Base-by-base conservation (phyloP, 352 stramenopile genomes). In the Pythium aphanidermatum region DNA sequence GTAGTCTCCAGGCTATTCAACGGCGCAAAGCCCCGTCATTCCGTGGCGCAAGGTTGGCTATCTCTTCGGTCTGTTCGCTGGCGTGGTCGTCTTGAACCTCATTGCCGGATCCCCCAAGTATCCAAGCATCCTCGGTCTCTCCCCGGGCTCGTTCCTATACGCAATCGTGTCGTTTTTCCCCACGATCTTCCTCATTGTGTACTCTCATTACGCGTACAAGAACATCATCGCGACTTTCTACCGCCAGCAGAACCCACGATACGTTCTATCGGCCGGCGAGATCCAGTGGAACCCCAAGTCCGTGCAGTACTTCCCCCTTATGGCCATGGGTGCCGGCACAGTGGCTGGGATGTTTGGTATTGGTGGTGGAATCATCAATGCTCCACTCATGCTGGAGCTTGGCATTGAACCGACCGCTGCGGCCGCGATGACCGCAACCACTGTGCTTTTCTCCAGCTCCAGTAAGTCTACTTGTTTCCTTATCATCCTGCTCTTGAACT, bases 291-390 rank as follows among this genome's bases (percentile, higher is more conserved):
- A 73, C 19, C 58, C 72, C 1, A 59, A 75, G 23, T 87, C 71
- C 24, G 70, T 91, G 36, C 62, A 70, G 16, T 77, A 90, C 31
- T 98, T 98, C 66, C 92, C 93, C 0, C 38, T 82, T 1, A 64
- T 97, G 21, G 95, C 86, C 43, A 76, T 95, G 43, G 63, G 92
- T 7, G 92, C 92, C 19, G 95, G 93, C 16, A 74, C 96, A 19
- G 86, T 96, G 49, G 87, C 90, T 1, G 93, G 93, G 11, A 91
- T 98, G 79, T 98, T 98, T 64, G 95, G 93, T 12, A 87, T 98
- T 20, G 94, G 92, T 3, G 95, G 94, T 36, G 95, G 93, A 16
- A 98, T 98, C 47, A 86, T 98, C 36, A 97, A 96, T 47, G 92
- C 85, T 1, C 94, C 94, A 2, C 55, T 98, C 16, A 92, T 98